These are phyloP conservation scores for Pseudomonodictys pantanalensis DNA, from an alignment of 495 filamentous ascomycete genomes.

Conservation along the genomic window DNA sequence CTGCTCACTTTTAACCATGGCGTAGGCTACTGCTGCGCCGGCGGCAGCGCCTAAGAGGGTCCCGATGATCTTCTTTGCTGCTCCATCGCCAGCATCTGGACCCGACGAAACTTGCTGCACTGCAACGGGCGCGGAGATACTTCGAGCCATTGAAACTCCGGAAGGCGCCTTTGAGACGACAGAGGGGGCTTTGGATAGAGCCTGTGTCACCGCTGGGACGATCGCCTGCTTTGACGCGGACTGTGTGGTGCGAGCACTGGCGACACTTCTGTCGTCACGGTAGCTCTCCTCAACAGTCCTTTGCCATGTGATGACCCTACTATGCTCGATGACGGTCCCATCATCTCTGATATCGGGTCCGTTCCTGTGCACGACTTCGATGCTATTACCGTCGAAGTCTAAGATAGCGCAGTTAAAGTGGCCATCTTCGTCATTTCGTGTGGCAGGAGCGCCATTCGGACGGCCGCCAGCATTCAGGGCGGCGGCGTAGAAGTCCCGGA, in stretches of 20 bases:
- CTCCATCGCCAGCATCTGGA: conserved; percentile 40
- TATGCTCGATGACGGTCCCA: conserved; percentile 30
- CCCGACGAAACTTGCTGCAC: conserved; percentile 13
- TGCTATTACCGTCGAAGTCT: conserved; percentile 60
- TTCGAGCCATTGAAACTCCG: conserved; percentile 27
- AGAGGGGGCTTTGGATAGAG: not conserved
- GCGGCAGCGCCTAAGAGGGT: conserved; percentile 74
- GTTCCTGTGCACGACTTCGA: conserved; percentile 56
- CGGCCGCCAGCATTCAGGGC: conserved; percentile 58
- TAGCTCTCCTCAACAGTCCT: conserved; percentile 29
- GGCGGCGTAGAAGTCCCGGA: conserved; percentile 58
- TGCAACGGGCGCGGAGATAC: conserved; percentile 29
- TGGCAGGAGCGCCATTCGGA: conserved; percentile 55
- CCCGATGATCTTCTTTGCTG: conserved; percentile 64
- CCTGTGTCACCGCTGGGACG: conserved; percentile 7
- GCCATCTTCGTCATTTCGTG: conserved; percentile 50
- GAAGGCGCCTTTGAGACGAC: conserved; percentile 15
- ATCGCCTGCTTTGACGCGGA: conserved; percentile 16
- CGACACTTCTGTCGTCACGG: conserved; percentile 30
- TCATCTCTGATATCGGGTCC: conserved; percentile 29
- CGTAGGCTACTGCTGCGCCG: conserved; percentile 72
- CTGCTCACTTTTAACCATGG: conserved; percentile 59
- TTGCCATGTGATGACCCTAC: conserved; percentile 41
- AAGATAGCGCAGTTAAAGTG: conserved; percentile 61
- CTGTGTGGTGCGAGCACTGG: conserved; percentile 22